A percentile compares a stretch with the other conserved stretches of the same genome.
Evolutionary conservation across 305 asterid genomes (phyloP).

Genomic region (Fraxinus angustifolia): DNA sequence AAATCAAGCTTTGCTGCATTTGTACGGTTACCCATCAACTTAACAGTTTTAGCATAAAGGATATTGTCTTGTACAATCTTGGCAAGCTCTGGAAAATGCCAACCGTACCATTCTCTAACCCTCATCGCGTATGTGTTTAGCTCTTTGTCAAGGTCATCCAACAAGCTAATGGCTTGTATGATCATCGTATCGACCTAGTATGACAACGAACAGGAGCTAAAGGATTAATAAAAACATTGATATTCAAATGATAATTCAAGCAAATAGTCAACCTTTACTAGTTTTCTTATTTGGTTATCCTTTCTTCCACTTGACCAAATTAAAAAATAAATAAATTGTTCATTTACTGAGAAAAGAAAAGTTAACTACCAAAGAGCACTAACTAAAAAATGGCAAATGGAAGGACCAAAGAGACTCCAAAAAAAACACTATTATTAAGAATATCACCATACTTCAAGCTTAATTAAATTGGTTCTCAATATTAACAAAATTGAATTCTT

Average conservation of each 20-base stretch:
- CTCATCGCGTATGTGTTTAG: conserved; percentile 94
- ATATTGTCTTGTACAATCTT: conserved; percentile 85
- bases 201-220: conserved; percentile 10
- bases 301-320: background rate
- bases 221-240: background rate
- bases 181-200: conserved; percentile 92
- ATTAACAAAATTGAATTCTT: background rate
- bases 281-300: background rate
- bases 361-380: background rate
- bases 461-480: background rate
- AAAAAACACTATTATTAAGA: background rate
- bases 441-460: background rate
- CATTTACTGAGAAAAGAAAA: background rate
- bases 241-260: background rate
- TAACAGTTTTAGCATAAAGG: conserved; percentile 71
- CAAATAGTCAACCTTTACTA: background rate
- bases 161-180: conserved; percentile 87
- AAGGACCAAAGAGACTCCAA: background rate
- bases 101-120: conserved; percentile 97
- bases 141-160: conserved; percentile 96
- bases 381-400: background rate
- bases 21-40: conserved; percentile 82
- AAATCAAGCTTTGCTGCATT: conserved; percentile 86
- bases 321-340: background rate
- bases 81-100: conserved; percentile 98